Evolutionary conservation across 2,329 filamentous ascomycete genomes (phyloP).

Genomic region (Pestalotiopsis fici): DNA sequence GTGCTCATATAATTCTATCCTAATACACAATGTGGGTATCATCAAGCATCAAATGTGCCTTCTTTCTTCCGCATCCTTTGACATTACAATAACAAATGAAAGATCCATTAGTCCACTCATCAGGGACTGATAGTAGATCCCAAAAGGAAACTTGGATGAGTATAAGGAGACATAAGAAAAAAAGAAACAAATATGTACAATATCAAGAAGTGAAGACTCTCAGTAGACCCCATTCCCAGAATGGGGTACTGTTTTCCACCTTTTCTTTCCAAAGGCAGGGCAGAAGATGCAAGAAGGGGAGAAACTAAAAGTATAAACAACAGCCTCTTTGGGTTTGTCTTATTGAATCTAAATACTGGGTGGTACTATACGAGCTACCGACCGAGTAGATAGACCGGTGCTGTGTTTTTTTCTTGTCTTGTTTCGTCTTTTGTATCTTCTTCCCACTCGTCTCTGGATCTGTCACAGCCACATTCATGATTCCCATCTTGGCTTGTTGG

Average conservation of each 20-base stretch:
- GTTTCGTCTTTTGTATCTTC: background rate
- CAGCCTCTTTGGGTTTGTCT: background rate
- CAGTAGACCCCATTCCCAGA: background rate
- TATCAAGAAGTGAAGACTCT: slow-evolving; percentile 1
- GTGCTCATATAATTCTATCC: background rate
- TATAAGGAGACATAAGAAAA: background rate
- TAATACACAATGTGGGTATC: background rate
- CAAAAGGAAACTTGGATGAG: too few relatives aligned
- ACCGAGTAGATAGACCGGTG: slow-evolving; percentile 8
- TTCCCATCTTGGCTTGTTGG: too few relatives aligned
- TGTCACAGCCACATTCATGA: too few relatives aligned
- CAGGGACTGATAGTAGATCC: too few relatives aligned
- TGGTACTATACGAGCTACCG: slow-evolving; percentile 12
- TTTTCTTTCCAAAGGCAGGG: background rate
- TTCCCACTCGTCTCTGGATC: background rate
- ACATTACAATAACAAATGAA: background rate
- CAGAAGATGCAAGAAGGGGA: background rate
- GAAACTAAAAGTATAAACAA: background rate
- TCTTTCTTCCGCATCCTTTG: background rate
- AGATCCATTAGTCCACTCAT: background rate
- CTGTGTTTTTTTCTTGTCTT: background rate
- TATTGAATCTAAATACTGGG: slow-evolving; percentile 9
- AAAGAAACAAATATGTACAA: slow-evolving; percentile 1
- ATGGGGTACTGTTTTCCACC: background rate
- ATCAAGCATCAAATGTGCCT: background rate